Percentiles rank a stretch among this genome's conserved stretches.
Evolutionary conservation across 2,329 filamentous ascomycete genomes (phyloP).

Genomic region (Colletotrichum camelliae): DNA sequence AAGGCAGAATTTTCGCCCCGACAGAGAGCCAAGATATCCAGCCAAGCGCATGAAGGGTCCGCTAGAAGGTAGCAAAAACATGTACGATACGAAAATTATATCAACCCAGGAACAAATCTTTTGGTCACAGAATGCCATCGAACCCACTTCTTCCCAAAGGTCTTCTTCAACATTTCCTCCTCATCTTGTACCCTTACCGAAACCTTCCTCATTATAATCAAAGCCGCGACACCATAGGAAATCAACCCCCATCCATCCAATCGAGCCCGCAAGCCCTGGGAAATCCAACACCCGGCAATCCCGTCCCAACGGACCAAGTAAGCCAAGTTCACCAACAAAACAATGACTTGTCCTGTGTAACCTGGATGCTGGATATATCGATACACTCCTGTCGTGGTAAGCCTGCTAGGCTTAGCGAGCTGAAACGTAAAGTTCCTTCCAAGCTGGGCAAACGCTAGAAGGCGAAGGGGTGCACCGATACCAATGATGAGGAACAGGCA

Average conservation of each 20-base stretch:
- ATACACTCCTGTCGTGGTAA: not conserved
- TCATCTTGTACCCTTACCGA: not conserved
- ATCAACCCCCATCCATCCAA: not conserved
- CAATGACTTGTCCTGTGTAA: accelerated
- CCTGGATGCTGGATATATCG: not conserved
- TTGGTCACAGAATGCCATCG: not conserved
- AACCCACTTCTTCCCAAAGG: not conserved
- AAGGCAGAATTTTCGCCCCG: accelerated
- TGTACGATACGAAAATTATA: not conserved
- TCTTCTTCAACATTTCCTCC: not conserved
- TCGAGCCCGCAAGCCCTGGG: not conserved
- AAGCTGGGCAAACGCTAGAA: not conserved
- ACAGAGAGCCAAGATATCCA: not conserved
- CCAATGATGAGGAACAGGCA: not conserved
- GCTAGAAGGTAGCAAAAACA: not conserved
- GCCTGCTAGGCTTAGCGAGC: not conserved
- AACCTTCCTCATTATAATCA: not conserved
- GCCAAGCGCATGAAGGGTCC: not conserved
- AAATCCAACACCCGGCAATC: not conserved
- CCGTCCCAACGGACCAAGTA: not conserved
- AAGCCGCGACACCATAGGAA: not conserved
- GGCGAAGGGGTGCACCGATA: not conserved
- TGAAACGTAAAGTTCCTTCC: not conserved
- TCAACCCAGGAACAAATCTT: not conserved
- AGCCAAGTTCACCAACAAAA: not conserved